These are phyloP conservation scores for Umbelopsis sp. DNA, from an alignment of 192 early-diverging fungal genomes.

Conservation along the genomic window DNA sequence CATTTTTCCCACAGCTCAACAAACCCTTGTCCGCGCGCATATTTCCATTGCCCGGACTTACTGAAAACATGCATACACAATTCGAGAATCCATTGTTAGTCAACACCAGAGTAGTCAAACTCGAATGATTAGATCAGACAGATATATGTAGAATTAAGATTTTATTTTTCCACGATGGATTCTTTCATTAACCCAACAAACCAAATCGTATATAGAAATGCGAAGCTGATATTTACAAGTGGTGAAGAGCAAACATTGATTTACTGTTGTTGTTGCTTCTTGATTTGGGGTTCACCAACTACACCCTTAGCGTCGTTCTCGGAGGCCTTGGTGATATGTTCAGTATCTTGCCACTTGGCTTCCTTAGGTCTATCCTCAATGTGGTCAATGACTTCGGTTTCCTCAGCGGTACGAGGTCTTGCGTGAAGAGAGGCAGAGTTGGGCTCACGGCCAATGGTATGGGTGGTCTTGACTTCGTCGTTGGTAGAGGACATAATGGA, in stretches of 20 bases:
- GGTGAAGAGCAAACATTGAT: not conserved
- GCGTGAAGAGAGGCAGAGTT: constrained; percentile 8
- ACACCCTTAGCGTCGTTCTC: constrained; percentile 3
- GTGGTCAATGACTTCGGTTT: constrained; percentile 8
- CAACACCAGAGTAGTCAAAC: constrained; percentile 24
- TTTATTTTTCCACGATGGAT: not conserved
- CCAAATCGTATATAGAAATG: not conserved
- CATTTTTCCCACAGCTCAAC: constrained; percentile 9
- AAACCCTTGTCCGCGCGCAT: constrained; percentile 26
- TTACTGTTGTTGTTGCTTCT: not conserved
- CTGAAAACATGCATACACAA: not conserved
- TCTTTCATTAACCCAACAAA: not conserved
- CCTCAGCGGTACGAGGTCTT: not conserved
- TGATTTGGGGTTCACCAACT: not conserved
- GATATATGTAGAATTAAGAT: not conserved
- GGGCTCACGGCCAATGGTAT: constrained; percentile 4
- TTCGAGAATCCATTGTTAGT: constrained; percentile 27
- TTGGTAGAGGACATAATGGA: not conserved
- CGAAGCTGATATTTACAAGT: not conserved
- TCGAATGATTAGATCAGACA: not conserved
- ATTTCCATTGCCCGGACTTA: constrained; percentile 14
- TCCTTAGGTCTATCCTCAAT: constrained; percentile 15
- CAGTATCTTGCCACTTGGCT: constrained; percentile 13
- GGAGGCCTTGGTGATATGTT: not conserved
- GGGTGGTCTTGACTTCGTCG: constrained; percentile 11